Evolutionary conservation across 1,139 yeast genomes (phyloP), one percentile per base, ranked within the genome.

Genomic region (Suhomyces wounanorum): DNA sequence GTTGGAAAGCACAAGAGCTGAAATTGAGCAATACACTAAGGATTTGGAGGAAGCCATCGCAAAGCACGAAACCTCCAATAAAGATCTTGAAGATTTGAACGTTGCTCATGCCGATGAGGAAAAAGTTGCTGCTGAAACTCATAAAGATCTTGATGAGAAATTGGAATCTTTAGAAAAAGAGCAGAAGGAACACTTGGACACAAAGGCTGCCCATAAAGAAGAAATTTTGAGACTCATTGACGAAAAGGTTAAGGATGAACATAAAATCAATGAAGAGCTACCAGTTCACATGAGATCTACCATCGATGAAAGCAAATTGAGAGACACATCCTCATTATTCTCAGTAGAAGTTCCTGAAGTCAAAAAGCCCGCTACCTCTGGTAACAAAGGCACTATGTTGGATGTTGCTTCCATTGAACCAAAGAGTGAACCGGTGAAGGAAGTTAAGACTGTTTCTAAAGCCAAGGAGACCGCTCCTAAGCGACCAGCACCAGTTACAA

Each of bases 281-380:
- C 86, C 86, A 13, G 82, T 77, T 47, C 85, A 82, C 64, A 70
- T 81, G 60, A 72, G 69, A 54, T 62, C 64, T 44, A 78, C 76
- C 5, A 64, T 81, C 23, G 64, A 73, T 52, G 82, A 77, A 55
- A 63, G 63, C 50, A 70, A 69, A 55, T 62, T 75, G 42, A 67
- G 67, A 45, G 82, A 77, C 56, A 72, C 78, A 26, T 68, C 75
- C 1, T 73, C 78, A 0, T 61, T 77, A 25, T 76, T 77, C 52
- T 62, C 77, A 3, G 70, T 52, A 8, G 69, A 65, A 21, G 54
- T 48, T 46, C 50, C 54, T 21, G 37, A 38, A 33, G 38, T 61
- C 11, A 56, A 64, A 45, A 69, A 65, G 48, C 48, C 42, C n/a
- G 55, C 51, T 1, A 3, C 40, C 16, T 25, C 42, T 13, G 33